Evolutionary conservation across 2,329 filamentous ascomycete species (phyloP), one percentile per base, ranked within the genome.

Genomic region (Pseudogymnoascus sp.): DNA sequence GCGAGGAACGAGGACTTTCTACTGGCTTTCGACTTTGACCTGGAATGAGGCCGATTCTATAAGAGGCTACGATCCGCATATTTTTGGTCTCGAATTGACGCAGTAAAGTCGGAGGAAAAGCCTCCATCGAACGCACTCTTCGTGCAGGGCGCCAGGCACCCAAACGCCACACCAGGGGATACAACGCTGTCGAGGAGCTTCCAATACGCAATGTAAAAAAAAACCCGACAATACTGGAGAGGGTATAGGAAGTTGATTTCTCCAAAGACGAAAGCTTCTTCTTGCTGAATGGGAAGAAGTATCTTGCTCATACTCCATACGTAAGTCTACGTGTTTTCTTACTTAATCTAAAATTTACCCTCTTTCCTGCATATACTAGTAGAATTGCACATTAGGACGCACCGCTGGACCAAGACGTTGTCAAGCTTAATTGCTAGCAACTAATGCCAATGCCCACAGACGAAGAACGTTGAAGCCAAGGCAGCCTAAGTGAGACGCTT

Each of bases 401-500:
- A 33, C 4, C 18, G 21, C 21, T 21, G 21, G 21, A 21, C 3
- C 8, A 13, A 3, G 40, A 45, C 5, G 27, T 18, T 55, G 27
- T 18, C 48, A 55, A 55, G 29, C 27, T 55, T 18, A 55, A 33
- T 55, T 18, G 15, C 15, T 33, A 55, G 48, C 48, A 15, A 33
- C 27, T 55, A 55, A 33, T 18, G 27, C 48, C n/a, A 45, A 45
- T 45, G 18, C 12, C 5, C 48, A 55, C 27, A 10, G 27, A 33
- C 48, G 48, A 29, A 55, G 48, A 15, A 55, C 29, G 29, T 33
- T 55, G 48, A 55, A 55, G 48, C 48, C 48, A 55, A 55, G 18
- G 29, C n/a, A 27, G 27, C n/a, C 48, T 55, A 55, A 29, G 29
- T 33, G 31, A 29, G 12, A 55, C n/a, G 48, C n/a, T 18, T 55